Conservation (phyloP, 352 stramenopile genomes). For the Phytophthora lateralis region DNA sequence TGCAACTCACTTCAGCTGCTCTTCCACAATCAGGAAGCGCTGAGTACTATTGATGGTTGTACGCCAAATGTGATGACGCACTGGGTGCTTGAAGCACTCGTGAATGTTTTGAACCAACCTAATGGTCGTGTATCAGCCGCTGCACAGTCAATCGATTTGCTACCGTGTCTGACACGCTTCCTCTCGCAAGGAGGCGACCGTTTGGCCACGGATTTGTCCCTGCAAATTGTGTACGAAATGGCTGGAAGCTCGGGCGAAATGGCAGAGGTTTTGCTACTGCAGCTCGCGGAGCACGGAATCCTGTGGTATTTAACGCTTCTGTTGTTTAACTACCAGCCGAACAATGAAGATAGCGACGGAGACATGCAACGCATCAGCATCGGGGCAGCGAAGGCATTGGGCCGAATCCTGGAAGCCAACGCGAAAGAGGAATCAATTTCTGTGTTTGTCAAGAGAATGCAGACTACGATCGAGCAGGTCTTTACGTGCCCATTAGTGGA, state of each 20-base stretch:
- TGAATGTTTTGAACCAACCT: conserved; percentile 82
- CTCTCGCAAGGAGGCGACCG: conserved; percentile 71
- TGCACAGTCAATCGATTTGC: conserved; percentile 79
- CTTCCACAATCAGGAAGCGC: conserved; percentile 73
- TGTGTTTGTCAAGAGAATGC: conserved; percentile 81
- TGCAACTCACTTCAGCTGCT: conserved; percentile 78
- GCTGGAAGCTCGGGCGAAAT: conserved; percentile 78
- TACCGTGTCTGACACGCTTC: conserved; percentile 81
- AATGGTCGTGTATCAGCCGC: conserved; percentile 81
- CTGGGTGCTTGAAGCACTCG: conserved; percentile 80
- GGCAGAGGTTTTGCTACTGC: conserved; percentile 79
- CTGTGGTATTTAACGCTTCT: conserved; percentile 87
- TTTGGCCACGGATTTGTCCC: conserved; percentile 72
- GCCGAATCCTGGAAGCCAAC: conserved; percentile 68
- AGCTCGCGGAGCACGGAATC: conserved; percentile 81
- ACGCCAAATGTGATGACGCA: conserved; percentile 77
- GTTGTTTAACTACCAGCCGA: conserved; percentile 65
- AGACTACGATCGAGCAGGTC: conserved; percentile 82
- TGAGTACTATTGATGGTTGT: conserved; percentile 57
- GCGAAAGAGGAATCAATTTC: conserved; percentile 77
- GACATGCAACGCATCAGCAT: conserved; percentile 76
- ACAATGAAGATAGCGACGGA: conserved; percentile 34
- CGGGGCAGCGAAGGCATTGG: conserved; percentile 72
- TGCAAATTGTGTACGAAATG: conserved; percentile 88
- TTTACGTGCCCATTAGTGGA: conserved; percentile 83